Evolutionary conservation across 163 green algal genomes (phyloP).

Genomic region (Coccomyxa subellipsoidea): DNA sequence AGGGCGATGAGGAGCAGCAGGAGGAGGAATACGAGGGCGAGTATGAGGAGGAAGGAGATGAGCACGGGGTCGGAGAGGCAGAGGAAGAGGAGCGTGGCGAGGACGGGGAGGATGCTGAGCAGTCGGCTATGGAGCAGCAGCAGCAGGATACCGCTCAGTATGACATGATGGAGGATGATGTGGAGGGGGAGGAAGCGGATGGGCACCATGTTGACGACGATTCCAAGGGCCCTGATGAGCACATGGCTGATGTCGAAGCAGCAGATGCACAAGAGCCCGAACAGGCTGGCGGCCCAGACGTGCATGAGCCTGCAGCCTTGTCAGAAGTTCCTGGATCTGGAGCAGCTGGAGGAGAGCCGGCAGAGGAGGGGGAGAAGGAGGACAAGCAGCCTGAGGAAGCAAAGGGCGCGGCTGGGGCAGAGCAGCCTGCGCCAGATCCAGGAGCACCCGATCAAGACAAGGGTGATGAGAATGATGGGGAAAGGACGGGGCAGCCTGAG

Average conservation of each 20-base stretch:
- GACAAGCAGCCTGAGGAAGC: background rate
- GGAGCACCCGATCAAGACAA: background rate
- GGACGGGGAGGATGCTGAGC: background rate
- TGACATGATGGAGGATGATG: background rate
- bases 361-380: background rate
- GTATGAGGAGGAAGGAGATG: background rate
- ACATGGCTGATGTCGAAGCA: background rate
- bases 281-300: background rate
- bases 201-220: background rate
- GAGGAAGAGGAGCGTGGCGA: background rate
- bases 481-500: background rate
- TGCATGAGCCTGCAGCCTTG: background rate
- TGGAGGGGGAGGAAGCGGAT: background rate
- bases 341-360: background rate
- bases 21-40: background rate
- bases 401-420: background rate
- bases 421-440: background rate
- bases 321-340: background rate
- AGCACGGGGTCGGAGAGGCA: background rate
- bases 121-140: background rate
- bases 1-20: background rate
- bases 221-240: background rate
- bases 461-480: background rate
- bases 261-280: background rate
- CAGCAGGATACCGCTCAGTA: background rate